phyloP scores from a whole-genome alignment of 225 moss, liverwort and hornwort genomes.

The Pseudoscleropodium purum region DNA sequence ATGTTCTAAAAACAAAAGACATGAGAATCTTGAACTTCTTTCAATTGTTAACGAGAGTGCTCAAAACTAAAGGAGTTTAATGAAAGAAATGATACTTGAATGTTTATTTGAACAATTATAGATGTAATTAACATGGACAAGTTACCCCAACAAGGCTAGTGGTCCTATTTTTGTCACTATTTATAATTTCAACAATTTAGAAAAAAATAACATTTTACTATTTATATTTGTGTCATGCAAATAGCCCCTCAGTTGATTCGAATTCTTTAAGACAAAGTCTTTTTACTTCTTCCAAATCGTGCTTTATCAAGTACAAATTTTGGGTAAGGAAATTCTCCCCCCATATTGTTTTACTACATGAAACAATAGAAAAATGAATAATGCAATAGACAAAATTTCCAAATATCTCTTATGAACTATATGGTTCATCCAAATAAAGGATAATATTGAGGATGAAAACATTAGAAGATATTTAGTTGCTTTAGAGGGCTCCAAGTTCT shows the following conservation, averaged over 20 bases:
- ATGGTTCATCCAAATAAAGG: background rate
- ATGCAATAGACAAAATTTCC: background rate
- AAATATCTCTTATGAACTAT: background rate
- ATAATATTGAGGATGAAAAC: background rate
- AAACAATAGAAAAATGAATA: background rate
- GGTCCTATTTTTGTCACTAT: background rate
- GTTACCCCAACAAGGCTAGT: background rate
- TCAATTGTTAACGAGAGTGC: background rate
- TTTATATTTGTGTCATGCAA: background rate
- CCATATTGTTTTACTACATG: background rate
- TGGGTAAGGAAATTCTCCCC: background rate
- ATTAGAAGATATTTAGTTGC: too few species aligned
- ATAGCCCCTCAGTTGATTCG: too few species aligned
- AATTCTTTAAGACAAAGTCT: background rate
- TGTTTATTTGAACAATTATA: background rate
- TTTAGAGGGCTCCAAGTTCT: too few species aligned
- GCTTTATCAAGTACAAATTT: background rate
- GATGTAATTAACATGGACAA: background rate
- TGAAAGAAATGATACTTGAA: background rate
- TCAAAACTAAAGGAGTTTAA: background rate
- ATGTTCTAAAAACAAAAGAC: background rate
- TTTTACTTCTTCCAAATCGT: background rate
- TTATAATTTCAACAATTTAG: background rate
- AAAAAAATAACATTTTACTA: background rate
- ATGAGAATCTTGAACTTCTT: background rate